A percentile compares a stretch with the other conserved stretches of the same genome.
Evolutionary conservation across 1,139 yeast genomes (phyloP).

Genomic region (Petasospora rhodanensis): DNA sequence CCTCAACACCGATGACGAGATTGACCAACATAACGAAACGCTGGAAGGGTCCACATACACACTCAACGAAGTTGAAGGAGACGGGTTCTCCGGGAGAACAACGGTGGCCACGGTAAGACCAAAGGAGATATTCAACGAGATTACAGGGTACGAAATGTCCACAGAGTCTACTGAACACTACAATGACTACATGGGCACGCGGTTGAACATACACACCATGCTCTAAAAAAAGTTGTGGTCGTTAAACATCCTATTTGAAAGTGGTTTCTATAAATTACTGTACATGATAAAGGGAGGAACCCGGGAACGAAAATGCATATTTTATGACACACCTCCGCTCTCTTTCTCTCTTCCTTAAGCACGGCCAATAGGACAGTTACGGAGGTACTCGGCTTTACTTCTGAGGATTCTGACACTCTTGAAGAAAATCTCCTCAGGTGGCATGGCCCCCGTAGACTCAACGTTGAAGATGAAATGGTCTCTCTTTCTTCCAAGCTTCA

Average conservation of each 20-base stretch:
- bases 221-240: too few species aligned
- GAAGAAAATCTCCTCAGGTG: conserved; percentile 91
- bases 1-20: conserved; percentile 13
- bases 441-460: conserved; percentile 95
- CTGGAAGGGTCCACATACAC: conserved; percentile 14
- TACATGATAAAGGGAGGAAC: too few species aligned
- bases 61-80: conserved; percentile 27
- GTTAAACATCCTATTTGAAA: too few species aligned
- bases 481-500: conserved; percentile 83
- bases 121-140: conserved; percentile 22
- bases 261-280: too few species aligned
- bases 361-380: conserved; percentile 69
- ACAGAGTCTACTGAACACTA: conserved; percentile 8
- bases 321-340: not conserved
- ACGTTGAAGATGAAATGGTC: conserved; percentile 92
- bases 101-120: conserved; percentile 31
- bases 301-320: too few species aligned
- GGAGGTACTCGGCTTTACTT: conserved; percentile 79
- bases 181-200: conserved; percentile 14
- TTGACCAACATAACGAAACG: conserved; percentile 18
- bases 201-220: conserved; percentile 10
- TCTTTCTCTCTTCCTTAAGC: not conserved
- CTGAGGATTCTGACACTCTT: conserved; percentile 82
- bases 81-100: conserved; percentile 40
- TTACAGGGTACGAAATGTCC: conserved; percentile 9